Base-by-base conservation (phyloP, 1,284 basidiomycete genomes). In the Irpex sp. region DNA sequence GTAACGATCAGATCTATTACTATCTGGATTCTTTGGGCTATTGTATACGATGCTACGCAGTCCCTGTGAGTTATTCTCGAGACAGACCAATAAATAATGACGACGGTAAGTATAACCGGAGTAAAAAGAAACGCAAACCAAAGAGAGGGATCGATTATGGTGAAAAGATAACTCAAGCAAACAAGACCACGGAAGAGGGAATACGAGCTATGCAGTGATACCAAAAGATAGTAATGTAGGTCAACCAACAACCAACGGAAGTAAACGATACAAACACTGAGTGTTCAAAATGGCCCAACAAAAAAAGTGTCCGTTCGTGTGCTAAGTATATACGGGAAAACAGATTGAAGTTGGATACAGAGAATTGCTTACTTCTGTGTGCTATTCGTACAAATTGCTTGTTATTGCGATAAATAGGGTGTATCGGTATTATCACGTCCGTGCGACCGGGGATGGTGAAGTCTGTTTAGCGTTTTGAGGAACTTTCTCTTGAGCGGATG, bases 271-370 rank as follows among this genome's bases (percentile, higher is more conserved):
- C 54, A 55, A 17, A 35, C 26, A 55, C 31, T 33, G 15, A 55
- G 7, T 36, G 53, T 35, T 55, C 31, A 17, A 54, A 31, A 55
- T 11, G 11, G 19, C 17, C 50, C 50, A 19, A 19, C 19, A 5
- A 19, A 51, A 51, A 39, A 60, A 35, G 39, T 26, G 54, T 46
- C 60, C 54, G 54, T 61, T 54, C 54, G 54, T 39, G 54, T 57
- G 54, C 55, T 60, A 54, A 19, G 47, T 35, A 49, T 47, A 50
- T 49, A 59, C 46, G 9, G 57, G 9, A 47, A 35, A 59, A 47
- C 17, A 37, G 43, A 60, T n/a, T 13, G 19, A 60, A 13, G 39
- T 53, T 26, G 31, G 21, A 55, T 55, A 55, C 53, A 55, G 53
- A 17, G 53, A 35, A 31, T n/a, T 33, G 31, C 31, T 55, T 26